Conservation (phyloP, 2,329 filamentous ascomycete genomes). For the Colletotrichum sp. region DNA sequence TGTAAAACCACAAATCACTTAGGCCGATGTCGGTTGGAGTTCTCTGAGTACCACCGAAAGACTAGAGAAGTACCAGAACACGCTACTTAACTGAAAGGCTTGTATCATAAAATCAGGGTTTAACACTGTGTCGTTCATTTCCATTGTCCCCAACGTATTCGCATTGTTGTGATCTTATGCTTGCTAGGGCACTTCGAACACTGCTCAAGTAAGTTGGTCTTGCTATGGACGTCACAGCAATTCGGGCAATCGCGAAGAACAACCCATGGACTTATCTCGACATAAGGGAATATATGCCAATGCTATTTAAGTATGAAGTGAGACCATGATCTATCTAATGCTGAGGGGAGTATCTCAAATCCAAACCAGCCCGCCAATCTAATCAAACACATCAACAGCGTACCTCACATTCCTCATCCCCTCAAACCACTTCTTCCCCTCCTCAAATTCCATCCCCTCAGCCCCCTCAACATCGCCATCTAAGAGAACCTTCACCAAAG, state of each 20-base stretch:
- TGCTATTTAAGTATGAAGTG: fast-evolving
- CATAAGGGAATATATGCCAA: fast-evolving
- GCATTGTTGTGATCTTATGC: fast-evolving
- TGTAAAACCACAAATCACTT: not conserved
- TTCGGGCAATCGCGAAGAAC: not conserved
- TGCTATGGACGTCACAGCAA: fast-evolving
- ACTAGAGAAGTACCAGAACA: not conserved
- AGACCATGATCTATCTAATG: not conserved
- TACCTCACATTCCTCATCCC: conserved; percentile 59
- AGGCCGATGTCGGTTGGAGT: not conserved
- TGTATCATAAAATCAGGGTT: not conserved
- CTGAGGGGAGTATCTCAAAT: not conserved
- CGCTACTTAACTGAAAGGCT: not conserved
- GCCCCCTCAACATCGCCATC: conserved; percentile 27
- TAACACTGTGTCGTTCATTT: not conserved
- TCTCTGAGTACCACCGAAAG: too few species aligned
- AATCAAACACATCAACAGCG: conserved; percentile 67
- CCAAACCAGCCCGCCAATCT: not conserved
- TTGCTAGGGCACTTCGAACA: not conserved
- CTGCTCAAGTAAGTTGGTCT: fast-evolving
- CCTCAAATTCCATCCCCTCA: conserved; percentile 38
- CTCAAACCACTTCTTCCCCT: conserved; percentile 53
- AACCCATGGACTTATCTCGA: fast-evolving
- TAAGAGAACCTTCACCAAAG: conserved; percentile 22
- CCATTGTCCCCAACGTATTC: not conserved